A percentile compares a stretch with the other conserved stretches of the same genome.
Conservation (phyloP, 1,284 basidiomycete genomes). For the Megacollybia platyphylla region DNA sequence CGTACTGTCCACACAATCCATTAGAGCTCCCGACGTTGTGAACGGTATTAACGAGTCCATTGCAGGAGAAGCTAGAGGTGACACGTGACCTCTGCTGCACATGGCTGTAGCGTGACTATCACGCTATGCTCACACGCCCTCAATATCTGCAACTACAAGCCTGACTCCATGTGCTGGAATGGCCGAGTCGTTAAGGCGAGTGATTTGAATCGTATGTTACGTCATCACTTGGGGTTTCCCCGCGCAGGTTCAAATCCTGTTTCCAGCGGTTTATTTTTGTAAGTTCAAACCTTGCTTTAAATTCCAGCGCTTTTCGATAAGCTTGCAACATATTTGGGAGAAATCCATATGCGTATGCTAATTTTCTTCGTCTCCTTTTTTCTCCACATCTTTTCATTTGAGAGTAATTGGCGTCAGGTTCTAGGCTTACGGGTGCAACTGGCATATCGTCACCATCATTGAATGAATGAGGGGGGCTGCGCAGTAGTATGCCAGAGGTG, state of each 20-base stretch:
- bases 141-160: not conserved
- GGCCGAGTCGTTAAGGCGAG: slow-evolving; percentile 78
- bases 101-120: too few relatives aligned
- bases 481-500: too few relatives aligned
- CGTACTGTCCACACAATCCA: slow-evolving; percentile 99
- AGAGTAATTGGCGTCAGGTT: too few relatives aligned
- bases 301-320: not conserved
- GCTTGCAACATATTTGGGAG: too few relatives aligned
- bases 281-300: not conserved
- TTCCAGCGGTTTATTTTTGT: slow-evolving; percentile 46
- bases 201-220: slow-evolving; percentile 45
- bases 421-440: too few relatives aligned
- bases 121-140: too few relatives aligned
- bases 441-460: too few relatives aligned
- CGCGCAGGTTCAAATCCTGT: slow-evolving; percentile 75
- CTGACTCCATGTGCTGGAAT: slow-evolving; percentile 37
- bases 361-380: too few relatives aligned
- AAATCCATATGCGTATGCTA: too few relatives aligned
- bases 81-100: too few relatives aligned
- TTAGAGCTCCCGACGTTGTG: slow-evolving; percentile 91
- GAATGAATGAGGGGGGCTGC: too few relatives aligned
- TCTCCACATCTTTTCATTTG: too few relatives aligned
- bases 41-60: slow-evolving; percentile 96
- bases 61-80: not conserved
- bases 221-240: slow-evolving; percentile 62